Percentiles rank a stretch among this genome's conserved stretches.
Evolutionary conservation across 2,329 filamentous ascomycete genomes (phyloP).

Genomic region (Diaporthe humulicola): DNA sequence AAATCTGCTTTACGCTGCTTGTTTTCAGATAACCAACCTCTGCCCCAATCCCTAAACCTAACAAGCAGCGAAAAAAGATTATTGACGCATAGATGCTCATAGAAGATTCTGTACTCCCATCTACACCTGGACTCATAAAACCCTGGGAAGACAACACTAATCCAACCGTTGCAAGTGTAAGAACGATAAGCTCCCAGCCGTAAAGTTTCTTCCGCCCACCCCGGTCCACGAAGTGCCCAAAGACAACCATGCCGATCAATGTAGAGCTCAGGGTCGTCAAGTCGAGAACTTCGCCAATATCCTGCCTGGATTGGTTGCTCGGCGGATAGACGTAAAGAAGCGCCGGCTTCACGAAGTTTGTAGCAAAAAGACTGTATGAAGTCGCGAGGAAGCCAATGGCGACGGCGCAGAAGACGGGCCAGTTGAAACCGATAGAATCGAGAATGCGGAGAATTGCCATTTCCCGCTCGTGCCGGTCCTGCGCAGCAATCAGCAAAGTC

Average conservation of each 20-base stretch:
- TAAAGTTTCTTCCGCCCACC: conserved; percentile 40
- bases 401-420: conserved; percentile 45
- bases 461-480: conserved; percentile 34
- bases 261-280: conserved; percentile 30
- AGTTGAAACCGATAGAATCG: conserved; percentile 45
- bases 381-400: conserved; percentile 48
- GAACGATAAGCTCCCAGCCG: conserved; percentile 36
- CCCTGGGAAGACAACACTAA: conserved; percentile 39
- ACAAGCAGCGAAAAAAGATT: conserved; percentile 43
- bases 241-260: conserved; percentile 38
- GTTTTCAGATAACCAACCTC: conserved; percentile 38
- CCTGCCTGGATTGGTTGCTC: not conserved
- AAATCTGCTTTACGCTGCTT: not conserved
- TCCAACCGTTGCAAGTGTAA: conserved; percentile 40
- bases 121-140: conserved; percentile 1
- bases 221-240: conserved; percentile 39
- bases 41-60: conserved; percentile 48
- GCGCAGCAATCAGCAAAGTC: not conserved
- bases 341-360: conserved; percentile 46
- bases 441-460: conserved; percentile 35
- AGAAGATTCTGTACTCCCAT: conserved; percentile 26
- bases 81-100: conserved; percentile 47
- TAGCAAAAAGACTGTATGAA: conserved; percentile 48
- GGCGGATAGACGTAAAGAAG: conserved; percentile 46
- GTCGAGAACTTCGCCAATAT: conserved; percentile 37